Evolutionary conservation across 2,329 filamentous ascomycete species (phyloP), one percentile per base, ranked within the genome.

Genomic region (Trichoderma guizhouense): DNA sequence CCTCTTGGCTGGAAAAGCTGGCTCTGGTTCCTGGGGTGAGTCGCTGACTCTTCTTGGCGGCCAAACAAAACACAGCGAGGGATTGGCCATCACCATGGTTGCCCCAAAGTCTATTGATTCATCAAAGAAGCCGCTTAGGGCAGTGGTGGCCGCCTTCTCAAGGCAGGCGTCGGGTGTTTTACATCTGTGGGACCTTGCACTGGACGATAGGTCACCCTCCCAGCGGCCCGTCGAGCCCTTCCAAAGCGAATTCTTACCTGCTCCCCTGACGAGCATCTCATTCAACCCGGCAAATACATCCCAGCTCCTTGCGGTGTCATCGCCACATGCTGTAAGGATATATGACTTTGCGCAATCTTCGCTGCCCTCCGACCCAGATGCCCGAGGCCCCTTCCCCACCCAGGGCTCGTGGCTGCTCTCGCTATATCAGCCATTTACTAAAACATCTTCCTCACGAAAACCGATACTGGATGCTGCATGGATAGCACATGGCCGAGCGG

Each of bases 371-470:
- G 87, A 88, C 68, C 85, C 88, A 57, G 81, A 85, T 9, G 83
- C 84, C 15, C 82, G 84, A 72, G 84, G 87, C 21, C 83, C 85
- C 7, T 87, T 87, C 74, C 85, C 88, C 12, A 80, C 83, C 0
- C 88, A 90, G 74, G 89, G 89, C 39, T 90, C 88, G 2, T 91
- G 89, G 89, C 83, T 91, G 1, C 79, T 91, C 12, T 90, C 89
- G 1, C 82, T 91, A 7, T 90, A 90, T 75, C 84, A 87, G 14
- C 86, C 87, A 0, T 89, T 89, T 76, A 78, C 84, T 32, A 84
- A 85, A 58, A 82, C 85, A 21, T 83, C 84, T 18, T 77, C 84
- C 6, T 79, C 84, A 2, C 84, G 90, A 57, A 92, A 91, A 75
- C 86, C 86, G 0, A 85, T 91, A n/a, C 79, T 91, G 15, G 89